phyloP scores from a whole-genome alignment of 257 asterid species.

The Leptodermis oblonga region DNA sequence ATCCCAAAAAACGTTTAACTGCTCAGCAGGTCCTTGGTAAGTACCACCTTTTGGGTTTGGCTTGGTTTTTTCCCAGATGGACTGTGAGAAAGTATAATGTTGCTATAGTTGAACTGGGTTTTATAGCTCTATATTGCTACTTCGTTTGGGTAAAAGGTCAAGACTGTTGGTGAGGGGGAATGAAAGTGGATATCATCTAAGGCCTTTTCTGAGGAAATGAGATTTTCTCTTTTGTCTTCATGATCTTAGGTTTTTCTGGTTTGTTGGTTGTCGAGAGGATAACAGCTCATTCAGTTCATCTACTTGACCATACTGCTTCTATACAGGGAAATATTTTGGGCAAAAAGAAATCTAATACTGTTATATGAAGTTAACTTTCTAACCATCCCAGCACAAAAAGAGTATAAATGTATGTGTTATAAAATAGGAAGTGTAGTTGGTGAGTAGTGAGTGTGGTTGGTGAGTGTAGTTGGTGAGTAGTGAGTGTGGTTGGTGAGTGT shows the following conservation, averaged over 20 bases:
- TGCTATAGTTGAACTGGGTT: neutral
- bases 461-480: too few relatives aligned
- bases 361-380: neutral
- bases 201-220: neutral
- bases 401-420: neutral
- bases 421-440: too few relatives aligned
- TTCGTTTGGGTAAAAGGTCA: neutral
- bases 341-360: neutral
- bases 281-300: neutral
- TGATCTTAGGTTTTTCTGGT: neutral
- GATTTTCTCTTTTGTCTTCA: neutral
- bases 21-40: constrained; percentile 93
- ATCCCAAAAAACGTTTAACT: constrained; percentile 74
- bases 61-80: neutral
- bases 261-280: neutral
- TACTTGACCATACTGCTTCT: neutral
- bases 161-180: neutral
- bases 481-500: too few relatives aligned
- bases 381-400: neutral
- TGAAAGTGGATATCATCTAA: neutral
- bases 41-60: constrained; percentile 19
- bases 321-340: neutral
- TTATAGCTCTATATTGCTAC: neutral
- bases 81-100: neutral
- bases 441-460: too few relatives aligned